These are phyloP conservation scores for Pleurotus sapidus DNA, from an alignment of 768 basidiomycete species.

Conservation along the genomic window DNA sequence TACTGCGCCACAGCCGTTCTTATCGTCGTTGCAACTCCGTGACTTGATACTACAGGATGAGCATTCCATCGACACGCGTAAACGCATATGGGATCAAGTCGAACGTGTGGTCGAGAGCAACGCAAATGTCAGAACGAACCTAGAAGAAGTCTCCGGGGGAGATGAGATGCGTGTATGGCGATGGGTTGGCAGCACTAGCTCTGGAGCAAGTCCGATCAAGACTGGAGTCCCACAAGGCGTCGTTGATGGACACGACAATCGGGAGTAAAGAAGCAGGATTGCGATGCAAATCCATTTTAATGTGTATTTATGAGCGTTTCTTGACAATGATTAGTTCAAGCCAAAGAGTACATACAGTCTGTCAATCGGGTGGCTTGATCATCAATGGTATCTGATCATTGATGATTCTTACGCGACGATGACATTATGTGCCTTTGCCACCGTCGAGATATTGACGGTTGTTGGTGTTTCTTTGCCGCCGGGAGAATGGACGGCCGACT, in stretches of 20 bases:
- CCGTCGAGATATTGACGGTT: not conserved
- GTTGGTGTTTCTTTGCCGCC: not conserved
- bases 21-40: constrained; percentile 85
- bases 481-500: not conserved
- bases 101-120: constrained; percentile 87
- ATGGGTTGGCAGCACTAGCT: constrained; percentile 69
- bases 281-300: not conserved
- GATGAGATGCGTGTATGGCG: constrained; percentile 91
- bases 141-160: constrained; percentile 81
- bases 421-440: constrained; percentile 7
- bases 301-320: not conserved
- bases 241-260: constrained; percentile 9
- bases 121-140: constrained; percentile 81
- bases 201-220: constrained; percentile 21
- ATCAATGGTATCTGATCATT: not conserved
- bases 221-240: not conserved
- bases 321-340: not conserved
- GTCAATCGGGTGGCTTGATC: not conserved
- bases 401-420: not conserved
- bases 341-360: too few species aligned
- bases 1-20: constrained; percentile 66
- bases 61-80: constrained; percentile 64
- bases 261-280: not conserved
- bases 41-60: constrained; percentile 83
- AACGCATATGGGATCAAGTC: constrained; percentile 77